Evolutionary conservation across 306 rosid genomes (phyloP), one percentile per base, ranked within the genome.

Genomic region (Hippophae gyantsensis): DNA sequence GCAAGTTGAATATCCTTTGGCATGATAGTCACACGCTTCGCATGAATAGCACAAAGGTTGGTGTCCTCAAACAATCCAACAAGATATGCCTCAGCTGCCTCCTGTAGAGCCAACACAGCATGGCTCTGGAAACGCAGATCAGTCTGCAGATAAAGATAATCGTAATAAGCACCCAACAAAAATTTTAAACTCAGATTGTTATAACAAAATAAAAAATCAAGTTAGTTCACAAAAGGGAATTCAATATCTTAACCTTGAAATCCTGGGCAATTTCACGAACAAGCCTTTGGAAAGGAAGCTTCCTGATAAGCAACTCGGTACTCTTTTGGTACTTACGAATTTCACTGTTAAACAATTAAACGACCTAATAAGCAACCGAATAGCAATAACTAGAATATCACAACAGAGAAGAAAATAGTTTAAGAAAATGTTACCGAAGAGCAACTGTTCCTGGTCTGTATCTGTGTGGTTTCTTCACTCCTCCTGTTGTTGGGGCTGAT

Each of bases 241-340:
- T 32, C 38, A 18, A 63, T 10, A 10, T 6, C 42, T 8, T 14
- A 42, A 84, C 97, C 96, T 90, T 90, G 54, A 90, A 90, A 54
- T 90, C 97, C 60, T 90, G 95, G n/a, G 95, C 97, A 68, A 90
- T 90, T 76, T 90, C 97, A 60, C 95, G 90, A 10, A 90, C 97
- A 53, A 90, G 67, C 85, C 97, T 84, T 77, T 90, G 95, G 81
- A 90, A 90, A 0, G 97, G 97, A 38, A 90, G 73, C 64, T 90
- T 90, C 85, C 97, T 81, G 70, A 90, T 90, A 64, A 90, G 60
- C 0, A 90, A 86, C 65, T 90, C 95, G 14, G 97, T 90, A 62
- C 97, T 87, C 79, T 90, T 90, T 79, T 90, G 97, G 46, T 90
- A 90, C 65, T 90, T 90, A 11, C 97, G 86, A 13, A 90, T 90